A percentile compares a stretch with the other conserved stretches of the same genome.
phyloP scores from a whole-genome alignment of 192 early-diverging fungal genomes.

The Phycomyces blakesleeanus region DNA sequence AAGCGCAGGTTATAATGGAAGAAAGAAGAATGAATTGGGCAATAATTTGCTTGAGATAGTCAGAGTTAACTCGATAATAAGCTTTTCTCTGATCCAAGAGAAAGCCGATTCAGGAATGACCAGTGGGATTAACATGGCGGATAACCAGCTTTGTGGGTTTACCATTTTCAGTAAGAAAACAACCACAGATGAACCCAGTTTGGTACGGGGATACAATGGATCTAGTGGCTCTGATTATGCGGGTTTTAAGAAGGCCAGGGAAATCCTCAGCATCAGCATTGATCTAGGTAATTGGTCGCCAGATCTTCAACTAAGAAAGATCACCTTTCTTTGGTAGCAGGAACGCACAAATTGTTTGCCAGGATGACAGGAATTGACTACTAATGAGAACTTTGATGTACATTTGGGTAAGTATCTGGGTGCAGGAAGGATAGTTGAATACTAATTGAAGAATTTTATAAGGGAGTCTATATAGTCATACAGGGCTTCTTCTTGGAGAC shows the following conservation, averaged over 20 bases:
- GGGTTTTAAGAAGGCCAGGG: not conserved
- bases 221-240: not conserved
- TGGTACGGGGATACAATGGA: conserved; percentile 18
- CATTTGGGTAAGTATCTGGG: not conserved
- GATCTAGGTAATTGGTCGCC: conserved; percentile 11
- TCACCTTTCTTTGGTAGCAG: conserved; percentile 30
- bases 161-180: conserved; percentile 20
- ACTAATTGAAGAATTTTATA: not conserved
- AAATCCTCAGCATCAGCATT: conserved; percentile 23
- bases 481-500: too few species aligned
- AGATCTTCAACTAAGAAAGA: conserved; percentile 9
- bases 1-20: not conserved
- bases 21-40: not conserved
- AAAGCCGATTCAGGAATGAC: not conserved
- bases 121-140: not conserved
- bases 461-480: too few species aligned
- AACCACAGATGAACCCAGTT: conserved; percentile 13
- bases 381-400: not conserved
- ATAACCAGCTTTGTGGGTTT: not conserved
- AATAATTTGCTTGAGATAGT: not conserved
- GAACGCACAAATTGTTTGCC: conserved; percentile 12
- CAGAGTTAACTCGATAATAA: not conserved
- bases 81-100: conserved; percentile 24
- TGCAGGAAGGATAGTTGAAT: not conserved
- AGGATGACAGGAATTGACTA: not conserved